Conservation (phyloP, 306 rosid species). For the Amphicarpaea edgeworthii region DNA sequence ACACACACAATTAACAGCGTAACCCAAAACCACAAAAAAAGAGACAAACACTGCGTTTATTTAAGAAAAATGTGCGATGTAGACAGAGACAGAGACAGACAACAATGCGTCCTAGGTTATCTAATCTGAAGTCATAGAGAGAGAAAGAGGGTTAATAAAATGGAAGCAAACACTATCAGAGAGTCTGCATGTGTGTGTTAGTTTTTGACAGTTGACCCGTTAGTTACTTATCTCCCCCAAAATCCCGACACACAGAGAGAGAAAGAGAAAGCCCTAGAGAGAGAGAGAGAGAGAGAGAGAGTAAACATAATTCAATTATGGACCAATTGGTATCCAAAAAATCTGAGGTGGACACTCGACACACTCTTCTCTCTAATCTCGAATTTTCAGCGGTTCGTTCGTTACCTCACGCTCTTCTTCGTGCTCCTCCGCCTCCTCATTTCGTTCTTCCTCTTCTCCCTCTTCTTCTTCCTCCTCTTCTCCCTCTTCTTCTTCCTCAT, state of each 20-base stretch:
- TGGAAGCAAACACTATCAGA: slow-evolving; percentile 72
- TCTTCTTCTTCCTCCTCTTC: not conserved
- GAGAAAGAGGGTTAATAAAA: slow-evolving; percentile 10
- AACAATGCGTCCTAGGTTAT: slow-evolving; percentile 40
- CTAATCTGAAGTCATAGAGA: slow-evolving; percentile 41
- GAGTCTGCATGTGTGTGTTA: slow-evolving; percentile 57
- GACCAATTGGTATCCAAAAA: slow-evolving; percentile 61
- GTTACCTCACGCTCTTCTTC: slow-evolving; percentile 70
- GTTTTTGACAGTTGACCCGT: slow-evolving; percentile 82
- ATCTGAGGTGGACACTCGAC: slow-evolving; percentile 64
- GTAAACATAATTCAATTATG: slow-evolving; percentile 54
- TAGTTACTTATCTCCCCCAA: slow-evolving; percentile 62
- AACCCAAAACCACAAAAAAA: slow-evolving; percentile 43
- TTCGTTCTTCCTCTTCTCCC: slow-evolving; percentile 44
- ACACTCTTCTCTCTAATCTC: not conserved
- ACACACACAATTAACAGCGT: slow-evolving; percentile 48
- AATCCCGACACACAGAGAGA: slow-evolving; percentile 74
- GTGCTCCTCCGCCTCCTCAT: slow-evolving; percentile 45
- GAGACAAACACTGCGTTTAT: slow-evolving; percentile 46
- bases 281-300: slow-evolving; percentile 51
- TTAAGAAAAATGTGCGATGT: slow-evolving; percentile 42
- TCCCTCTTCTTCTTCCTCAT: slow-evolving; percentile 46
- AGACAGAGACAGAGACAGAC: slow-evolving; percentile 64
- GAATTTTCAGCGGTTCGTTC: not conserved
- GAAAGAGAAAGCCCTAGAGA: slow-evolving; percentile 48